These are phyloP conservation scores for Verruconis gallopava DNA, from an alignment of 2,329 filamentous ascomycete genomes.

Conservation along the genomic window DNA sequence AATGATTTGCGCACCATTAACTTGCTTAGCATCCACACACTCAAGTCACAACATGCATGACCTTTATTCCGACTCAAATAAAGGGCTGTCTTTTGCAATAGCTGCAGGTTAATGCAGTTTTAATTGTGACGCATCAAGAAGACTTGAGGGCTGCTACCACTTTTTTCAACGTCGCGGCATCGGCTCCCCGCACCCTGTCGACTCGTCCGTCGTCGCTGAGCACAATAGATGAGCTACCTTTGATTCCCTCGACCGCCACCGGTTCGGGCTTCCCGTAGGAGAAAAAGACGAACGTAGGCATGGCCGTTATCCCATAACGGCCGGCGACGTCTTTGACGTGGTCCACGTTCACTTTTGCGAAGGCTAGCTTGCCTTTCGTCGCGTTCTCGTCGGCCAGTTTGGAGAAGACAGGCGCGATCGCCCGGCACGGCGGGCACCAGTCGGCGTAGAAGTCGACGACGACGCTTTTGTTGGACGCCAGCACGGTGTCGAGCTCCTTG, in stretches of 20 bases:
- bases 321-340: slow-evolving; percentile 36
- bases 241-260: neutral
- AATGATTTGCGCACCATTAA: too few species aligned
- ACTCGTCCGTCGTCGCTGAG: neutral
- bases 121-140: too few species aligned
- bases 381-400: slow-evolving; percentile 32
- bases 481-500: neutral
- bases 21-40: too few species aligned
- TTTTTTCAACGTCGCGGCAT: neutral
- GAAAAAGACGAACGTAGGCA: slow-evolving; percentile 51
- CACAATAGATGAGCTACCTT: neutral
- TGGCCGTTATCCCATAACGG: slow-evolving; percentile 39
- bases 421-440: slow-evolving; percentile 50
- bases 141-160: too few species aligned
- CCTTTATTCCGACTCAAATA: too few species aligned
- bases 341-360: slow-evolving; percentile 49
- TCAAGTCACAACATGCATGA: too few species aligned
- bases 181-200: neutral
- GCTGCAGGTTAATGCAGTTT: too few species aligned
- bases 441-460: slow-evolving; percentile 33
- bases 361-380: slow-evolving; percentile 33
- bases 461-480: slow-evolving; percentile 23
- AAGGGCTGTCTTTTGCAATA: too few species aligned
- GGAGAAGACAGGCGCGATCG: slow-evolving; percentile 42
- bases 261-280: slow-evolving; percentile 34